These are phyloP conservation scores for Lenzites betulinus DNA, from an alignment of 768 basidiomycete genomes.

Conservation along the genomic window DNA sequence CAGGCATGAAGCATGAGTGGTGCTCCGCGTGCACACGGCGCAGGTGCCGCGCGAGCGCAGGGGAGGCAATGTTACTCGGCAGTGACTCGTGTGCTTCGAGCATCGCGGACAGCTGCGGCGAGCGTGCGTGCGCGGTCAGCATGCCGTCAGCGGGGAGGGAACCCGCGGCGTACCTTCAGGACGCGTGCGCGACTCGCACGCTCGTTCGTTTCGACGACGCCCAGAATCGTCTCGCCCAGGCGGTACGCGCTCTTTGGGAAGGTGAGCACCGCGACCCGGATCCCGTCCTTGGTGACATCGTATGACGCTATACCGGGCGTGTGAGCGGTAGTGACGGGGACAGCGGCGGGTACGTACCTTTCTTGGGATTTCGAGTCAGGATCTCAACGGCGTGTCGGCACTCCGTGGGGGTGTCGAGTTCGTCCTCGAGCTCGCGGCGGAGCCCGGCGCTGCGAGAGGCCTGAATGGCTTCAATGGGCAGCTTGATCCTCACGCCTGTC, in stretches of 20 bases:
- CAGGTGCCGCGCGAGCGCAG: constrained; percentile 52
- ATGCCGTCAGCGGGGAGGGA: neutral
- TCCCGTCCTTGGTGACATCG: constrained; percentile 92
- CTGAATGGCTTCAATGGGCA: constrained; percentile 21
- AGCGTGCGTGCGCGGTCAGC: neutral
- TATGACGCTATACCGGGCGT: constrained; percentile 66
- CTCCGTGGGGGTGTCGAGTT: constrained; percentile 44
- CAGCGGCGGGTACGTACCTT: constrained; percentile 52
- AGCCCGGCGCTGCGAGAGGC: constrained; percentile 26
- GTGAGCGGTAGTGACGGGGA: neutral
- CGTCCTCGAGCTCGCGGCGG: constrained; percentile 38
- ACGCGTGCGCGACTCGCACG: constrained; percentile 71
- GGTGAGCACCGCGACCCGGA: constrained; percentile 86
- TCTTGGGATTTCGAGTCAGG: constrained; percentile 85
- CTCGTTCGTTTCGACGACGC: constrained; percentile 86
- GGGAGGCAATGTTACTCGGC: constrained; percentile 58
- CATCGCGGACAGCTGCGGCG: constrained; percentile 74
- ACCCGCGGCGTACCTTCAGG: constrained; percentile 59
- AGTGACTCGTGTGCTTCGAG: constrained; percentile 88
- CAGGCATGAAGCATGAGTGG: constrained; percentile 71
- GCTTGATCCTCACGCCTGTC: constrained; percentile 21
- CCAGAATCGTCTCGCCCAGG: constrained; percentile 89
- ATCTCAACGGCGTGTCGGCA: constrained; percentile 91
- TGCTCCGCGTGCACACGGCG: constrained; percentile 85
- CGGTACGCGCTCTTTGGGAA: constrained; percentile 91